These are phyloP conservation scores for Aphanoascus verrucosus DNA, from an alignment of 2,329 filamentous ascomycete species.

Conservation along the genomic window DNA sequence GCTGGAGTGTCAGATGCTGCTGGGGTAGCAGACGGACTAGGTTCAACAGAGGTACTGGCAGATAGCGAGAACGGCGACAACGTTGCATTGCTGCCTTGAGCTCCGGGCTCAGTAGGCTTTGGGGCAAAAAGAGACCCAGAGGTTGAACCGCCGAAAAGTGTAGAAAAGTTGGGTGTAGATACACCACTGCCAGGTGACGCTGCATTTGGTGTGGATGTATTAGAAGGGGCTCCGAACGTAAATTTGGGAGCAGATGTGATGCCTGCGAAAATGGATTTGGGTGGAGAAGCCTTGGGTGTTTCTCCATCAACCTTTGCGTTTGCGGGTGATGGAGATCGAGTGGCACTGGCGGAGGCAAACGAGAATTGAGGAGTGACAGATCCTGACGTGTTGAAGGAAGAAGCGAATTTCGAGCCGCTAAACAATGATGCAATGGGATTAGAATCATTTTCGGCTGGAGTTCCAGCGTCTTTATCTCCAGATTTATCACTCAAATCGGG, in stretches of 20 bases:
- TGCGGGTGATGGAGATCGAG: constrained; percentile 17
- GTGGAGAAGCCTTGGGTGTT: constrained; percentile 5
- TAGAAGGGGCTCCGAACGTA: constrained; percentile 1
- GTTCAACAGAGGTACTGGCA: constrained; percentile 27
- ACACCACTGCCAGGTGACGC: constrained; percentile 1
- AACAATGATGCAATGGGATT: constrained; percentile 19
- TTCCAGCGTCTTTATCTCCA: constrained; percentile 5
- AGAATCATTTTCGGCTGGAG: background rate
- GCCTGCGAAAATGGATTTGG: constrained; percentile 2
- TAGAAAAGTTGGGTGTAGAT: constrained; percentile 7
- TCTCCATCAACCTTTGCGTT: constrained; percentile 6
- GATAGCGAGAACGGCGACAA: constrained; percentile 17
- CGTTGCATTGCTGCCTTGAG: background rate
- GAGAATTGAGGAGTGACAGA: constrained; percentile 20
- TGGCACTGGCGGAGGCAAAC: constrained; percentile 14
- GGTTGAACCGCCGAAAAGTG: constrained; percentile 8
- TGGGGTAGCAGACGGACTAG: constrained; percentile 39
- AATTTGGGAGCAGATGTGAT: constrained; percentile 1
- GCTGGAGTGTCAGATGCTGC: constrained; percentile 35
- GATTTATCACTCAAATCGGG: constrained; percentile 10
- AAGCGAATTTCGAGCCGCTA: constrained; percentile 20
- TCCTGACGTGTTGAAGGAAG: constrained; percentile 21
- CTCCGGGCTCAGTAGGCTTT: background rate
- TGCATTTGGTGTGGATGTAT: constrained; percentile 6
- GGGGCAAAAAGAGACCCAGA: background rate